phyloP scores from a whole-genome alignment of 257 asterid genomes.

The Gentiana straminea region DNA sequence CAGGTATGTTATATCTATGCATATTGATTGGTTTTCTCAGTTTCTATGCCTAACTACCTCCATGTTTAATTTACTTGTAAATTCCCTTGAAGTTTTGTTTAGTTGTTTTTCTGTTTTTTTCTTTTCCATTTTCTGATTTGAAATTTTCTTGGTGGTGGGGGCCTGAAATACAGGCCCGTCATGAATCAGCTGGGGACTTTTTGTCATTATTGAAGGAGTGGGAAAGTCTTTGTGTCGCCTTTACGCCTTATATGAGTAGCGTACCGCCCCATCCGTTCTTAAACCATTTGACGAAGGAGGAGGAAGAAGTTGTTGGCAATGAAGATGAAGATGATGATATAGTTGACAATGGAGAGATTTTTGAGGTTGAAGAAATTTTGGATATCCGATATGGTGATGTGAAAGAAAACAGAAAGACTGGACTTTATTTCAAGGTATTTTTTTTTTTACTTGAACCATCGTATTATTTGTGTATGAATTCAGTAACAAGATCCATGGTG shows the following conservation, averaged over 20 bases:
- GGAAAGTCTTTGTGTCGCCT: conserved; percentile 48
- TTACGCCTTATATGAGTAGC: conserved; percentile 19
- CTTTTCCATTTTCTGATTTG: no score
- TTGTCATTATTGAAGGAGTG: conserved; percentile 50
- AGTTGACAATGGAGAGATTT: conserved; percentile 23
- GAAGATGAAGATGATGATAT: conserved; percentile 14
- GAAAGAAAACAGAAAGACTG: conserved; percentile 10
- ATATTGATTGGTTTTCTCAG: not conserved
- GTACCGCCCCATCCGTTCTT: conserved; percentile 12
- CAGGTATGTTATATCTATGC: conserved; percentile 27
- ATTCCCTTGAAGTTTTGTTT: no score
- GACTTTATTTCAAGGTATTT: conserved; percentile 57
- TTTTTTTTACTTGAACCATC: not conserved
- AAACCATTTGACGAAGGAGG: conserved; percentile 6
- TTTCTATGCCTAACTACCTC: no score
- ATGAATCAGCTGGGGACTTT: conserved; percentile 53
- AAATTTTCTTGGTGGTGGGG: no score
- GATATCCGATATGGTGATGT: conserved; percentile 57
- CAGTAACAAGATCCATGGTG: not conserved
- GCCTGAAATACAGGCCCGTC: conserved; percentile 37
- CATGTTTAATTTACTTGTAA: no score
- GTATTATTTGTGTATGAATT: not conserved
- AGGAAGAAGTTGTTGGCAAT: conserved; percentile 18
- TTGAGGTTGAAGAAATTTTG: conserved; percentile 46
- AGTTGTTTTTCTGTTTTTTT: no score